These are phyloP conservation scores for Aspergillus chevalieri DNA, from an alignment of 2,329 filamentous ascomycete genomes.

Conservation along the genomic window DNA sequence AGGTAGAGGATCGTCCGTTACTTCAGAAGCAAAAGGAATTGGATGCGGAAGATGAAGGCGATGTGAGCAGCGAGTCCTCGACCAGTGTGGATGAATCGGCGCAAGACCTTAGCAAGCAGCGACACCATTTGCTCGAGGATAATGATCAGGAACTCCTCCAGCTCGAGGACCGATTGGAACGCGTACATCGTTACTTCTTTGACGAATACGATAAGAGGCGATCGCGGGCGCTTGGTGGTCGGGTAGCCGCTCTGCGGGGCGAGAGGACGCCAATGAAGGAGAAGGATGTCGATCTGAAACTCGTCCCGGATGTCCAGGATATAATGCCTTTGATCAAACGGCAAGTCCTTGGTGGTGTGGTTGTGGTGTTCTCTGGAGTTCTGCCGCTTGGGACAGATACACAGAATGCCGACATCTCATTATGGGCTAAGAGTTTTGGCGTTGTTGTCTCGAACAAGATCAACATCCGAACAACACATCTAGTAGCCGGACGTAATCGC, in stretches of 20 bases:
- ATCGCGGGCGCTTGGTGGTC: conserved; percentile 38
- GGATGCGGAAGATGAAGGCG: conserved; percentile 73
- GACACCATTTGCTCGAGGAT: conserved; percentile 77
- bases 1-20: conserved; percentile 80
- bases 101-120: conserved; percentile 36
- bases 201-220: conserved; percentile 64
- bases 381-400: conserved; percentile 76
- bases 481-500: conserved; percentile 55
- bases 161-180: conserved; percentile 68
- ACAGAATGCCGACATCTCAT: conserved; percentile 73
- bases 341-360: conserved; percentile 65
- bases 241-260: conserved; percentile 47
- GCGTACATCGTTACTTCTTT: conserved; percentile 75
- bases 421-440: conserved; percentile 83
- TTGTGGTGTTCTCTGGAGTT: conserved; percentile 84
- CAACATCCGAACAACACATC: conserved; percentile 43
- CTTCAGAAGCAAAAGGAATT: conserved; percentile 88
- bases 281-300: conserved; percentile 46
- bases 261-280: conserved; percentile 39
- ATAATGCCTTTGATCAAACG: conserved; percentile 80
- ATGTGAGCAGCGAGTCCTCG: conserved; percentile 46
- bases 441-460: conserved; percentile 51
- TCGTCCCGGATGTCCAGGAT: conserved; percentile 76
- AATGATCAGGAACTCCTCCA: conserved; percentile 76
- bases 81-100: conserved; percentile 34